Conservation (phyloP, 352 stramenopile genomes). For the Pythium utonaiense region DNA sequence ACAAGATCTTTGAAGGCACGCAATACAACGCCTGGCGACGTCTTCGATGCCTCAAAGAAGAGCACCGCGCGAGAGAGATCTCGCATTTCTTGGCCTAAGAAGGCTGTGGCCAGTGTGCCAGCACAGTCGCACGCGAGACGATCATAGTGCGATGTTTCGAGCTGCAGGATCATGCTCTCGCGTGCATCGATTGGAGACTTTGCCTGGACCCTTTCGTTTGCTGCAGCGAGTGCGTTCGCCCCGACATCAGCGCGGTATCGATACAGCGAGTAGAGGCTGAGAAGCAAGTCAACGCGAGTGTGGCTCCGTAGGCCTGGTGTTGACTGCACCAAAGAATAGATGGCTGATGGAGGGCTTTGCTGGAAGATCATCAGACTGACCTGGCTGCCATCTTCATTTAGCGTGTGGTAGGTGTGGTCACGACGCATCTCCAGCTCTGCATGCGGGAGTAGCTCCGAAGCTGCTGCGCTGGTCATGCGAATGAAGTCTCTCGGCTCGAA, state of each 20-base stretch:
- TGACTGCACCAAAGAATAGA: conserved; percentile 53
- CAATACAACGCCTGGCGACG: conserved; percentile 54
- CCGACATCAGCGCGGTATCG: conserved; percentile 82
- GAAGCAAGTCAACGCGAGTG: conserved; percentile 66
- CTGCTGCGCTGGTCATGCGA: conserved; percentile 36
- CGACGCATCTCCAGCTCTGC: conserved; percentile 57
- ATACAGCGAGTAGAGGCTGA: conserved; percentile 84
- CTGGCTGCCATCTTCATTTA: not conserved
- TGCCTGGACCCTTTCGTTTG: conserved; percentile 4
- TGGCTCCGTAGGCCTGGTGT: conserved; percentile 10
- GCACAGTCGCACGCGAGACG: conserved; percentile 65
- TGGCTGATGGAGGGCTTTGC: conserved; percentile 69
- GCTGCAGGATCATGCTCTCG: conserved; percentile 37
- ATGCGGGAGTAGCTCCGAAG: conserved; percentile 42
- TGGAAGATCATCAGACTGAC: conserved; percentile 51
- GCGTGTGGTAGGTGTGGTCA: not conserved
- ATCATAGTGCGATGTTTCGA: conserved; percentile 79
- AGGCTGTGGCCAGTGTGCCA: conserved; percentile 53
- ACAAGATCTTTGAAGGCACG: conserved; percentile 48
- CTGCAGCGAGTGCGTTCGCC: conserved; percentile 4
- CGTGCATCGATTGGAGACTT: conserved; percentile 15
- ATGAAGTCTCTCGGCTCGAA: conserved; percentile 28
- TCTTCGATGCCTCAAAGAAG: conserved; percentile 70
- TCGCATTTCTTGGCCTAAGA: conserved; percentile 45
- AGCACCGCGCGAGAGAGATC: conserved; percentile 63